Percentiles rank a stretch among this genome's conserved stretches.
These are phyloP conservation scores for Bassia scoparia DNA, from an alignment of 148 eudicot species.

Conservation along the genomic window DNA sequence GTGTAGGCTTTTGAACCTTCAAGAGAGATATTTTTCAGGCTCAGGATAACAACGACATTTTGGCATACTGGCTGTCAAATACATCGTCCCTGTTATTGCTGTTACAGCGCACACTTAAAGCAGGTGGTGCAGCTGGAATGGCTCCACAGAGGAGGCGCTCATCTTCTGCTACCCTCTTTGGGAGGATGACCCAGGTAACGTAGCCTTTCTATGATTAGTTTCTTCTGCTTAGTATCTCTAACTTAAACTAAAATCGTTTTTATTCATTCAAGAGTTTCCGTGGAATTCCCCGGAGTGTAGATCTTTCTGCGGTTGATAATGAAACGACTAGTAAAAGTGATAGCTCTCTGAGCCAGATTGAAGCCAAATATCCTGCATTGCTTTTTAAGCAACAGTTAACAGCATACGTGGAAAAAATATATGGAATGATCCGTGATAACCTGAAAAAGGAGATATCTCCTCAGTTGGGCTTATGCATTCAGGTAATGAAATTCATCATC, in stretches of 20 bases:
- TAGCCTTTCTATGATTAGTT: not conserved
- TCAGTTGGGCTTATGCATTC: constrained; percentile 78
- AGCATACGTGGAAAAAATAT: constrained; percentile 90
- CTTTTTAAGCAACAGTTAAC: constrained; percentile 86
- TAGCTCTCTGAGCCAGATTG: constrained; percentile 51
- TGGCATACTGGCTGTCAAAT: constrained; percentile 91
- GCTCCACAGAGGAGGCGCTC: constrained; percentile 64
- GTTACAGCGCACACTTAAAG: constrained; percentile 76
- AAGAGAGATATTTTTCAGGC: constrained; percentile 34
- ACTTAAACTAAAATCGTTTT: constrained; percentile 6
- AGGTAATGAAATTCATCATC: constrained; percentile 40
- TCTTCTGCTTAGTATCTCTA: not conserved
- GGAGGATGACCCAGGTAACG: constrained; percentile 79
- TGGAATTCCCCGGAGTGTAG: constrained; percentile 61
- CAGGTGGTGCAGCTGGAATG: constrained; percentile 61
- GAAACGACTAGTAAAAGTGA: constrained; percentile 43
- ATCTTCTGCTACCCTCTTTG: constrained; percentile 63
- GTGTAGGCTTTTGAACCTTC: constrained; percentile 10
- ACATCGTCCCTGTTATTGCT: constrained; percentile 69
- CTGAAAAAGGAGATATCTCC: constrained; percentile 85
- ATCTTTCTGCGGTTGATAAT: constrained; percentile 48
- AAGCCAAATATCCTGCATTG: constrained; percentile 89
- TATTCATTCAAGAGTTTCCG: constrained; percentile 59
- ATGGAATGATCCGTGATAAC: constrained; percentile 91
- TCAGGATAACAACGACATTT: constrained; percentile 68